Conservation (phyloP, 192 early-diverging fungal species). For the Podila epigama region DNA sequence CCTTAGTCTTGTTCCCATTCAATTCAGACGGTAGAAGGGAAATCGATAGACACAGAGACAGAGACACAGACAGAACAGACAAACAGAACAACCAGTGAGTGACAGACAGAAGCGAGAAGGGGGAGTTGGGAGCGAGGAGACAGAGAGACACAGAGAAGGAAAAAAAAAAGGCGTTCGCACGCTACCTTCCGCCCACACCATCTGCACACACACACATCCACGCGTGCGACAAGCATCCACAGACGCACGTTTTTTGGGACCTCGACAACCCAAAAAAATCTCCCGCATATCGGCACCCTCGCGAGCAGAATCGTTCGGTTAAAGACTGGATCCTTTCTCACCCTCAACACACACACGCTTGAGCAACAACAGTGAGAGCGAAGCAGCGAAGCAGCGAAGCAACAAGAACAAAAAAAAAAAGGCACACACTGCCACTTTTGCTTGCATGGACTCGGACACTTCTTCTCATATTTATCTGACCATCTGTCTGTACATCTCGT, state of each 20-base stretch:
- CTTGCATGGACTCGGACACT: conserved; percentile 43
- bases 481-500: conserved; percentile 49
- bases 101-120: conserved; percentile 1
- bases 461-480: conserved; percentile 49
- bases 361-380: no score
- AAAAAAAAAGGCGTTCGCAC: no score
- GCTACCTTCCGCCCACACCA: background rate
- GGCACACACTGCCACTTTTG: background rate
- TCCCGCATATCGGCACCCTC: background rate
- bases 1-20: background rate
- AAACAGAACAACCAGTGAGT: no score
- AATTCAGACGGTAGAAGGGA: background rate
- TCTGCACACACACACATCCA: no score
- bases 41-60: background rate
- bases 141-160: background rate
- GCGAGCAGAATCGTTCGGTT: background rate
- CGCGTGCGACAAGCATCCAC: no score
- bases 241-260: no score
- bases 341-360: no score
- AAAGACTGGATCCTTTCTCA: background rate
- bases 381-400: background rate
- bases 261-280: background rate
- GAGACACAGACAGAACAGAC: background rate
- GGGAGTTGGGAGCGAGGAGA: background rate
- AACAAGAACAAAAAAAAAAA: background rate